Conservation (phyloP, 176 grass and related monocot genomes). For the Pontederia paniculata region DNA sequence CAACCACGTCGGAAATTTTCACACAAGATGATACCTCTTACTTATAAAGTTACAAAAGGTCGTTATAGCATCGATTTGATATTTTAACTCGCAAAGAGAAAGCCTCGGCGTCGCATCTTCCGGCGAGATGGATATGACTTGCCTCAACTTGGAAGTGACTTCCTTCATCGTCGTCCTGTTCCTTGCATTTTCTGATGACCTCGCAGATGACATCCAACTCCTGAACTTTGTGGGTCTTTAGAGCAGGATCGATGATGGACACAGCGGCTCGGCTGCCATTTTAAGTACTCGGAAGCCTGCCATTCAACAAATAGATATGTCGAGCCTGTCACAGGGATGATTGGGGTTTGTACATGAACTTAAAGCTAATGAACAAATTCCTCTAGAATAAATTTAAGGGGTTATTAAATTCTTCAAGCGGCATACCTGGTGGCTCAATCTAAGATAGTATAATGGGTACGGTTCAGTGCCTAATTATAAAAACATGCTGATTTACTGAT, state of each 20-base stretch:
- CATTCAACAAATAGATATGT: not conserved
- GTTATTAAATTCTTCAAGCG: no score
- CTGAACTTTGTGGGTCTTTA: slow-evolving; percentile 33
- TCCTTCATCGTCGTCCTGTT: slow-evolving; percentile 46
- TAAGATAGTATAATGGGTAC: no score
- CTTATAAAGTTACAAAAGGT: no score
- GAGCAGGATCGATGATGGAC: slow-evolving; percentile 41
- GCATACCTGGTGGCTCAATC: no score
- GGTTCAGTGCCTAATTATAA: no score
- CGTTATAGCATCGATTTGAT: no score
- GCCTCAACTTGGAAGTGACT: slow-evolving; percentile 37
- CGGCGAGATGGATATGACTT: slow-evolving; percentile 41
- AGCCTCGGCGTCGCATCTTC: slow-evolving; percentile 64
- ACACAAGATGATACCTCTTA: no score
- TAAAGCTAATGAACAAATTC: no score
- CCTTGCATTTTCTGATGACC: slow-evolving; percentile 44
- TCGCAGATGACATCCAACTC: slow-evolving; percentile 60
- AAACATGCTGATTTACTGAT: no score
- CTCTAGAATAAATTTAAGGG: no score
- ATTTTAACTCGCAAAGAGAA: slow-evolving; percentile 48
- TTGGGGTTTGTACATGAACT: no score
- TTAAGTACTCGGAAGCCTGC: slow-evolving; percentile 58
- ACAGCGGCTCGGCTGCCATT: slow-evolving; percentile 32
- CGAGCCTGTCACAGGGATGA: no score
- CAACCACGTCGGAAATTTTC: not conserved